These are phyloP conservation scores for Chytriomyces hyalinus DNA, from an alignment of 192 early-diverging fungal species.

Conservation along the genomic window DNA sequence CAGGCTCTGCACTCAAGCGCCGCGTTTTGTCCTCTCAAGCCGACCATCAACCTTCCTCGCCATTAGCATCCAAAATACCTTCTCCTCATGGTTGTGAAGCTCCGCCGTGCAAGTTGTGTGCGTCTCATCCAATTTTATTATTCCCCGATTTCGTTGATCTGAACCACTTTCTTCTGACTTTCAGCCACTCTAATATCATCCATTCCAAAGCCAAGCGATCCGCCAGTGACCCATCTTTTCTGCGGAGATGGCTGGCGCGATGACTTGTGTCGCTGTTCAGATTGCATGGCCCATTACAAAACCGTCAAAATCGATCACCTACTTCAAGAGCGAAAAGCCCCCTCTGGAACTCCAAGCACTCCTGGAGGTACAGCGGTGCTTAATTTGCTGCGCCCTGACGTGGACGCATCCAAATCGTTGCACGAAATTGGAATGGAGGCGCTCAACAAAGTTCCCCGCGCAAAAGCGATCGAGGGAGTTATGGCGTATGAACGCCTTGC, in stretches of 20 bases:
- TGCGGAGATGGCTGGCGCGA: conserved; percentile 75
- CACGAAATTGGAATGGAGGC: conserved; percentile 80
- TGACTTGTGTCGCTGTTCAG: conserved; percentile 72
- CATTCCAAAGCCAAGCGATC: neutral
- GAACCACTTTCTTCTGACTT: neutral
- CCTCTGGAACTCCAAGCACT: neutral
- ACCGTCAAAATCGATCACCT: conserved; percentile 57
- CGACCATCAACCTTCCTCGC: neutral
- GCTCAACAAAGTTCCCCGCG: conserved; percentile 73
- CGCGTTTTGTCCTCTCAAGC: neutral
- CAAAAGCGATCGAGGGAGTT: conserved; percentile 77
- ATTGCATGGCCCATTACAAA: conserved; percentile 48
- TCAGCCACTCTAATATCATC: neutral
- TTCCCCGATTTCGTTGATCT: neutral
- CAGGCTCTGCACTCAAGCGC: too few species aligned
- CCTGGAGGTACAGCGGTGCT: neutral
- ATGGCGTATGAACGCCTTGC: conserved; percentile 74
- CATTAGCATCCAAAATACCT: too few species aligned
- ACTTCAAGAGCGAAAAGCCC: neutral
- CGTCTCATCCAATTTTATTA: neutral
- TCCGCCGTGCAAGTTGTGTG: conserved; percentile 16
- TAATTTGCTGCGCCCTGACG: conserved; percentile 58
- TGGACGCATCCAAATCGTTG: conserved; percentile 66
- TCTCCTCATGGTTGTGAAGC: too few species aligned
- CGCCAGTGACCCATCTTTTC: conserved; percentile 60